Base-by-base conservation (phyloP, 208 protist species). In the Crithidia sp. region DNA sequence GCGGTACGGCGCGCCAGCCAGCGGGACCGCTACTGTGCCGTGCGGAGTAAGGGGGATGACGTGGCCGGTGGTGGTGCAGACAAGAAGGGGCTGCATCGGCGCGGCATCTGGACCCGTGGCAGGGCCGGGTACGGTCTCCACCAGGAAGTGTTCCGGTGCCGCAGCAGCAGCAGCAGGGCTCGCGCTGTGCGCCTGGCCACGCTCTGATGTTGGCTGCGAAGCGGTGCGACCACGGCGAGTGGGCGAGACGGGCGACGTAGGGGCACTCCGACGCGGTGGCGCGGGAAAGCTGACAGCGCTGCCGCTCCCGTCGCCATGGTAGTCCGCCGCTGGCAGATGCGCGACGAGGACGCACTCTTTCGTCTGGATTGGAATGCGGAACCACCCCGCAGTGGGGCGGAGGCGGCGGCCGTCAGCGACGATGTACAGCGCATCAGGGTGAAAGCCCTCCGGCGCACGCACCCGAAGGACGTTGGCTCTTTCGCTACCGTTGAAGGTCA, bases 401-500 rank as follows among this genome's bases (percentile, higher is more conserved):
- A 95, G 60, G 0, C 74, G 70, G 36, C 71, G 59, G 16, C 88
- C 91, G 43, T 94, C 91, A 9, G 80, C 88, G 40, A 79, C 65
- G 39, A 96, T 72, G 55, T 84, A 76, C 49, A 94, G 79, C 14
- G 58, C 49, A 28, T 83, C 83, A 8, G 74, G 71, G 37, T 53
- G 19, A 40, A 63, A 77, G 12, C 57, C 43, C 37, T 82, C 77
- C 47, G 90, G 90, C 9, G 88, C 88, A 2, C 87, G 83, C 58
- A 95, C 63, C 53, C 85, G 88, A 17, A 92, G 28, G 19, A 85
- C 62, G 79, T 73, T 84, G 40, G 63, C 77, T 4, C 86, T 86
- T 37, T 91, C 88, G 56, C 79, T 90, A 36, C 91, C 91, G 59
- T 86, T 89, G 41, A 95, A 84, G 16, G 83, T 82, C 79, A 95